These are phyloP conservation scores for Sonneratia caseolaris DNA, from an alignment of 345 rosid species.

Conservation along the genomic window DNA sequence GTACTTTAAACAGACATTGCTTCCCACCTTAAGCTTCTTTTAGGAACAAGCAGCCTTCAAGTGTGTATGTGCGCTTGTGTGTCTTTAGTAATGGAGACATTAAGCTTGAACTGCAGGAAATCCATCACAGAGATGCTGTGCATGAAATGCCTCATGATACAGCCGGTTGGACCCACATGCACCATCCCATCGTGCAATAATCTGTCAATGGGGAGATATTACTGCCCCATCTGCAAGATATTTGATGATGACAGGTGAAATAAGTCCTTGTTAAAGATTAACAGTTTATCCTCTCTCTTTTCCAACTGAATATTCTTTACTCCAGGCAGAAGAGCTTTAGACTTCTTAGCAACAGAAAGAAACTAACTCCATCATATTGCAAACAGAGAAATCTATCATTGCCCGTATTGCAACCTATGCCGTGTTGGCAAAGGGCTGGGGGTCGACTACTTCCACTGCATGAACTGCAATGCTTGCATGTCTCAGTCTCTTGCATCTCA, in stretches of 20 bases:
- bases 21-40: not conserved
- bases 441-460: conserved; percentile 73
- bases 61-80: not conserved
- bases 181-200: conserved; percentile 40
- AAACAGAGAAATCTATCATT: conserved; percentile 80
- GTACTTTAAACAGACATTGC: not conserved
- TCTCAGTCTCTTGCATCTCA: conserved; percentile 40
- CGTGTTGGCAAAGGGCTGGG: conserved; percentile 80
- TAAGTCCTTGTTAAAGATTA: not conserved
- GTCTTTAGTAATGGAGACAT: not conserved
- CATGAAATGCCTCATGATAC: conserved; percentile 67
- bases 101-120: conserved; percentile 29
- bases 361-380: not conserved
- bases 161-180: conserved; percentile 52
- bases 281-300: too few species aligned
- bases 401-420: conserved; percentile 82
- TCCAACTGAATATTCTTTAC: too few species aligned
- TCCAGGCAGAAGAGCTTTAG: not conserved
- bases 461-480: conserved; percentile 92
- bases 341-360: not conserved
- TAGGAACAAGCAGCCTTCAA: not conserved
- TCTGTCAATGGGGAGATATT: conserved; percentile 60
- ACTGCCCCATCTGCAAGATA: conserved; percentile 70
- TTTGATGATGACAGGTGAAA: conserved; percentile 65
- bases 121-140: conserved; percentile 67